Percentiles rank a stretch among this genome's conserved stretches.
These are phyloP conservation scores for Penicillium sp. DNA, from an alignment of 2,329 filamentous ascomycete genomes.

Conservation along the genomic window DNA sequence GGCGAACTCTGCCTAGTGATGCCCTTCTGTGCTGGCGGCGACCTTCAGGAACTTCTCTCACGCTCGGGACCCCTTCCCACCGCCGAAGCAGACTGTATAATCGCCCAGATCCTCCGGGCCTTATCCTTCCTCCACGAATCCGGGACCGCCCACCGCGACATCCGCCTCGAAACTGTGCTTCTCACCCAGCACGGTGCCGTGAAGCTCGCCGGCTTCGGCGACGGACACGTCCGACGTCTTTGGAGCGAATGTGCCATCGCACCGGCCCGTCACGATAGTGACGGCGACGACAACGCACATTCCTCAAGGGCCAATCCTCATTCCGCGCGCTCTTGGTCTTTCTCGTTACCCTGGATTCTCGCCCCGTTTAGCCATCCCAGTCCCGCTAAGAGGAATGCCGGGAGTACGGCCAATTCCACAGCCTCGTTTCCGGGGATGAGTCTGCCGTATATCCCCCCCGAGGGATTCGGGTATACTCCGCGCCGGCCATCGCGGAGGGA, in stretches of 20 bases:
- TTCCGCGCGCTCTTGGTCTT: slow-evolving; percentile 12
- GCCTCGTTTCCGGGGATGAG: slow-evolving; percentile 19
- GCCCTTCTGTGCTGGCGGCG: slow-evolving; percentile 70
- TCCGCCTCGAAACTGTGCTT: slow-evolving; percentile 93
- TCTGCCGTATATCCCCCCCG: slow-evolving; percentile 20
- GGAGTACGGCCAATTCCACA: slow-evolving; percentile 1
- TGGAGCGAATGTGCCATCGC: slow-evolving; percentile 19
- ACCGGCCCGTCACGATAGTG: not conserved
- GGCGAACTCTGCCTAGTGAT: slow-evolving; percentile 32
- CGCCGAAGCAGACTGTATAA: slow-evolving; percentile 82
- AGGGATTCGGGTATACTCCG: slow-evolving; percentile 11
- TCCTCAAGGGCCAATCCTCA: not conserved
- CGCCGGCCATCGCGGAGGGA: not conserved
- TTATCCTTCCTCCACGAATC: slow-evolving; percentile 70
- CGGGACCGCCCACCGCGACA: slow-evolving; percentile 86
- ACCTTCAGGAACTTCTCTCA: slow-evolving; percentile 80
- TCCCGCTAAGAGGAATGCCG: not conserved
- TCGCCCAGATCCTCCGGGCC: slow-evolving; percentile 61
- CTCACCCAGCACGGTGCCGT: slow-evolving; percentile 78
- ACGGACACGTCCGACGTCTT: slow-evolving; percentile 71
- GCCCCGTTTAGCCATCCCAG: slow-evolving; percentile 5
- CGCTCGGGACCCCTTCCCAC: slow-evolving; percentile 76
- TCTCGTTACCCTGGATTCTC: slow-evolving; percentile 12
- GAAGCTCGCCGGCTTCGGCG: slow-evolving; percentile 92
- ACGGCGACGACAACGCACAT: not conserved